Evolutionary conservation across 306 rosid species (phyloP).

Genomic region (Cicer pinnatifidum): DNA sequence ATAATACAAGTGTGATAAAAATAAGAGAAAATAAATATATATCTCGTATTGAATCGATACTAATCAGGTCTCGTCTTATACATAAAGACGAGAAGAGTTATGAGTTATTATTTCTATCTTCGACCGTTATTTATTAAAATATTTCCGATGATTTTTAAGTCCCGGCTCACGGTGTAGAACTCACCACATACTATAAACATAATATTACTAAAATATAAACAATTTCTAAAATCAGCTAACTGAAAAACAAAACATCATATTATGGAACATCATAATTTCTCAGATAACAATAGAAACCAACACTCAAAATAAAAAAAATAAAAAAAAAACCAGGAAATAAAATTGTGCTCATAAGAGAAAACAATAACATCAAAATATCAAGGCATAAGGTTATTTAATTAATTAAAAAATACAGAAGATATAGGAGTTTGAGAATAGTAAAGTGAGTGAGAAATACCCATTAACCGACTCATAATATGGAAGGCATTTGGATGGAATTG

Average conservation of each 20-base stretch:
- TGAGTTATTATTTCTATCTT: too few relatives aligned
- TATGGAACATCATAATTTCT: not conserved
- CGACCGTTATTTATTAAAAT: too few relatives aligned
- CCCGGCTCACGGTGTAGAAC: too few relatives aligned
- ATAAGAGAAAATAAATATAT: too few relatives aligned
- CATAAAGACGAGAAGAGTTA: too few relatives aligned
- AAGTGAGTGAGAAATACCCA: slow-evolving; percentile 34
- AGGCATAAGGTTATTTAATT: not conserved
- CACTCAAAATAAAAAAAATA: not conserved
- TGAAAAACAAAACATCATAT: slow-evolving; percentile 20
- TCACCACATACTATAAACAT: not conserved
- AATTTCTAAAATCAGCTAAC: not conserved
- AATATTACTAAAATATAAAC: not conserved
- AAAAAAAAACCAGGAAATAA: not conserved
- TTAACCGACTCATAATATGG: slow-evolving; percentile 18
- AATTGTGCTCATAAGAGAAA: slow-evolving; percentile 9
- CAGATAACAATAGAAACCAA: too few relatives aligned
- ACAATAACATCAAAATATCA: slow-evolving; percentile 28
- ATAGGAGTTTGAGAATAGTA: not conserved
- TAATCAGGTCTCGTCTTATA: too few relatives aligned
- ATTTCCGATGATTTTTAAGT: too few relatives aligned
- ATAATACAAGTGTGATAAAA: too few relatives aligned
- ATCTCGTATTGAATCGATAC: too few relatives aligned
- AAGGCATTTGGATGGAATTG: slow-evolving; percentile 25
- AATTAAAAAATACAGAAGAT: not conserved